Percentiles rank a stretch among this genome's conserved stretches.
Conservation (phyloP, 2,329 filamentous ascomycete genomes). For the Ceratocystis ficicola region DNA sequence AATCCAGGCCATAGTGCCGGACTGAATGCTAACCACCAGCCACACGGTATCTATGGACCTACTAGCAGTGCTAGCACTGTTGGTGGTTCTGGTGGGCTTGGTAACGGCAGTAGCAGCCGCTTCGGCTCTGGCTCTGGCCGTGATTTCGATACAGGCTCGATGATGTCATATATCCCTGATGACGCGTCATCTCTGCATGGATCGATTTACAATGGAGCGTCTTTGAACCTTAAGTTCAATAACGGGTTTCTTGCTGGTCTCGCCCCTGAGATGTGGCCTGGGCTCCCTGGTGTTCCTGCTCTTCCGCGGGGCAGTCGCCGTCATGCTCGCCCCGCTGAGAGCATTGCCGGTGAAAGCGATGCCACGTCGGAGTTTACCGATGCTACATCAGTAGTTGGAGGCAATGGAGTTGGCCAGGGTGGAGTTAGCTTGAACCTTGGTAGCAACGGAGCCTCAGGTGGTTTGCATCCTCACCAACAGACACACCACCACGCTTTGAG, state of each 20-base stretch:
- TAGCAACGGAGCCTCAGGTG: conserved; percentile 3
- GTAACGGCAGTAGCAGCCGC: conserved; percentile 26
- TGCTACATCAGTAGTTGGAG: conserved; percentile 64
- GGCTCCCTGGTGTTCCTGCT: conserved; percentile 52
- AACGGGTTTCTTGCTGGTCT: conserved; percentile 86
- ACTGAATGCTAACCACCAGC: conserved; percentile 3
- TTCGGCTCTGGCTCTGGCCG: conserved; percentile 32
- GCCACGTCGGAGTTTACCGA: conserved; percentile 86
- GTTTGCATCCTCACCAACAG: conserved; percentile 3
- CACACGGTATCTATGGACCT: conserved; percentile 24
- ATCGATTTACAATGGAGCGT: conserved; percentile 74
- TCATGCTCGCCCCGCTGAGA: conserved; percentile 57
- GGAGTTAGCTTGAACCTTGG: conserved; percentile 21
- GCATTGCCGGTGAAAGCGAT: conserved; percentile 81
- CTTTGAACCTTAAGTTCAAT: conserved; percentile 71
- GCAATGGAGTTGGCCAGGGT: conserved; percentile 65
- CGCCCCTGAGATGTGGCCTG: conserved; percentile 75
- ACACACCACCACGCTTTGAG: conserved; percentile 7
- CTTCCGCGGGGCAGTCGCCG: conserved; percentile 53
- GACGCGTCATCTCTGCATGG: conserved; percentile 95
- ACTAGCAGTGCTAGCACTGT: neutral
- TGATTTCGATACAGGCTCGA: conserved; percentile 67
- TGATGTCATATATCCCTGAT: conserved; percentile 90
- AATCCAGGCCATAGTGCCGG: conserved; percentile 19
- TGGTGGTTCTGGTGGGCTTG: conserved; percentile 19